These are phyloP conservation scores for Cercospora beticola DNA, from an alignment of 2,329 filamentous ascomycete species.

Conservation along the genomic window DNA sequence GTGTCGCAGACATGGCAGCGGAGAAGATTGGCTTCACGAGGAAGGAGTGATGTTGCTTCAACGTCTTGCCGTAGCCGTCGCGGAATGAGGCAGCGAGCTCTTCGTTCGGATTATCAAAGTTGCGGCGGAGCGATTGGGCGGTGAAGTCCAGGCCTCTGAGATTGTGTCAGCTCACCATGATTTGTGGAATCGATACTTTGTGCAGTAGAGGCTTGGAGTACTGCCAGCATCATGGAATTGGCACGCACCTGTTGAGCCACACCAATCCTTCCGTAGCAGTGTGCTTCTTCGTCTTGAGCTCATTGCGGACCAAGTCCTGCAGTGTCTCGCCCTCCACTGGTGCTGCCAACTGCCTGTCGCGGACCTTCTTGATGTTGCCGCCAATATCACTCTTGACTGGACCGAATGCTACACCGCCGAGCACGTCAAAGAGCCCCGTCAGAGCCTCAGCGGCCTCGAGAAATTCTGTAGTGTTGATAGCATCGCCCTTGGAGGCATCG, in stretches of 20 bases:
- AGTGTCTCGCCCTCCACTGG: constrained; percentile 78
- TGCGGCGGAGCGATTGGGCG: constrained; percentile 75
- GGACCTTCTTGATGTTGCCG: constrained; percentile 95
- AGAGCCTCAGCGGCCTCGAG: constrained; percentile 87
- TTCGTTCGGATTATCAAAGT: constrained; percentile 64
- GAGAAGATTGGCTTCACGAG: constrained; percentile 89
- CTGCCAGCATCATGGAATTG: background rate
- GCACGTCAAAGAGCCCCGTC: constrained; percentile 74
- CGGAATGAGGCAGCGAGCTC: constrained; percentile 89
- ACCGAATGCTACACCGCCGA: constrained; percentile 72
- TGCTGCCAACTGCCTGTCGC: constrained; percentile 74
- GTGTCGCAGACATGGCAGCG: constrained; percentile 88
- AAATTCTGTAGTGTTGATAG: constrained; percentile 80
- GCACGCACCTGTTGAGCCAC: constrained; percentile 78
- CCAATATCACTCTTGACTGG: constrained; percentile 89
- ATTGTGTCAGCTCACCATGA: background rate
- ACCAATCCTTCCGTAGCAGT: constrained; percentile 83
- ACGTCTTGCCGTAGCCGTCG: constrained; percentile 75
- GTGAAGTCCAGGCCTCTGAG: constrained; percentile 90
- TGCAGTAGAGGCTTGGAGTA: background rate
- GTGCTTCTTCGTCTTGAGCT: constrained; percentile 88
- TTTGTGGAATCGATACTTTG: background rate
- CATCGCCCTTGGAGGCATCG: constrained; percentile 70
- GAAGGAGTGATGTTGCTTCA: constrained; percentile 90
- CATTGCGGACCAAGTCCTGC: constrained; percentile 80